These are phyloP conservation scores for Cyanidioschyzon merolae DNA, from an alignment of 23 red algal genomes.

Conservation along the genomic window DNA sequence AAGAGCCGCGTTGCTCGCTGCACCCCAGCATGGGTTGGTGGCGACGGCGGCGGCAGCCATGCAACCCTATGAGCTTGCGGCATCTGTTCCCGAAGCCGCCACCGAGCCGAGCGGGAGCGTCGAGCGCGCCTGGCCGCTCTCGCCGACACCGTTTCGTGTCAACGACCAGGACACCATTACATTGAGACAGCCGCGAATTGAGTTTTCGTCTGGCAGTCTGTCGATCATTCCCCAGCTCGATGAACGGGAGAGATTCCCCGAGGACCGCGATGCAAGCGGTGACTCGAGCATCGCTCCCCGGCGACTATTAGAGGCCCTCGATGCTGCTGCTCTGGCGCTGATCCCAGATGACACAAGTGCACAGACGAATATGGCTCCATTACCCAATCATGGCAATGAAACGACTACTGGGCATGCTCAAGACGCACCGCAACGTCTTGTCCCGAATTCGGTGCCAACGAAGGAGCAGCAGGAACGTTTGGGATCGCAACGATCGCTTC, in stretches of 20 bases:
- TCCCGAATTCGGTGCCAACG: no score
- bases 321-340: not conserved
- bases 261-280: not conserved
- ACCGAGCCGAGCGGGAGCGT: no score
- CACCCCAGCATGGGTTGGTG: no score
- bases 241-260: not conserved
- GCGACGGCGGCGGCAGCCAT: no score
- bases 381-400: not conserved
- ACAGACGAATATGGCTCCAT: not conserved
- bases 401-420: no score
- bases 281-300: not conserved
- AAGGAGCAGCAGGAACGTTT: no score
- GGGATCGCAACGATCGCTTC: no score
- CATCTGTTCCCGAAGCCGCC: no score
- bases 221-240: not conserved
- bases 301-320: not conserved
- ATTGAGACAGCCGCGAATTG: not conserved
- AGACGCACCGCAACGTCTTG: no score
- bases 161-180: not conserved
- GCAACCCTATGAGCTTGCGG: no score
- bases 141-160: not conserved
- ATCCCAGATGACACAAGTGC: not conserved
- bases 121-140: no score
- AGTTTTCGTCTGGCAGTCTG: not conserved
- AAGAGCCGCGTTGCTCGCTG: no score